Evolutionary conservation across 2,329 filamentous ascomycete genomes (phyloP), one percentile per base, ranked within the genome.

Genomic region (Nigrospora sphaerica): DNA sequence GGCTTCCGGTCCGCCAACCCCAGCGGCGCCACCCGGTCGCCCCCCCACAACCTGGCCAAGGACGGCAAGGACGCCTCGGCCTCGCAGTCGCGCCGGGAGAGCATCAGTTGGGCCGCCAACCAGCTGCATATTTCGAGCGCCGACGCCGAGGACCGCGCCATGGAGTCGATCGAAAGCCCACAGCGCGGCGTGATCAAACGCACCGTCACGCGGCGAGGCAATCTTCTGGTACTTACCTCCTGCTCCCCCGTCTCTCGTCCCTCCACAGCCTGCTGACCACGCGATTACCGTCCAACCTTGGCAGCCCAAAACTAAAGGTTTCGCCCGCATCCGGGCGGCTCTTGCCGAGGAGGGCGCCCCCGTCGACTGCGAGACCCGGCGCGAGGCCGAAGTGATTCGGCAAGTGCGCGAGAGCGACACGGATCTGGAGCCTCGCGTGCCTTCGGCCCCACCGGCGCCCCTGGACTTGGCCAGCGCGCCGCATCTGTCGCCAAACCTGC

Each of bases 291-390:
- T 16, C 14, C 18, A 7, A 28, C 33, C n/a, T 37, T 17, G 33
- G 33, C 54, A 95, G 88, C 93, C 95, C 12, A 98, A 97, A 73
- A 93, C 92, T 1, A 95, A 95, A 68, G 90, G 86, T 0, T 98
- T 98, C 64, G 90, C 91, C 6, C 85, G 93, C 12, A 95, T 98
- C 54, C 83, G 88, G 50, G 93, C 92, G 10, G 90, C 90, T 4
- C 75, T 98, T 1, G 76, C 88, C 47, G 93, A 98, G 68, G 93
- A 98, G 68, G 79, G 81, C 14, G 82, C 90, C 0, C 93, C 93
- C 0, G 74, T 95, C 11, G 93, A 98, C 57, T 85, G 86, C 37
- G 93, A 98, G 64, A 83, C 89, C 47, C 84, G 87, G 44, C 85
- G 90, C 35, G 93, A 98, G 71, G 90, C 92, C 34, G 92, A 97